A percentile compares a stretch with the other conserved stretches of the same genome.
These are phyloP conservation scores for Teratosphaeria zuluensis DNA, from an alignment of 2,329 filamentous ascomycete species.

Conservation along the genomic window DNA sequence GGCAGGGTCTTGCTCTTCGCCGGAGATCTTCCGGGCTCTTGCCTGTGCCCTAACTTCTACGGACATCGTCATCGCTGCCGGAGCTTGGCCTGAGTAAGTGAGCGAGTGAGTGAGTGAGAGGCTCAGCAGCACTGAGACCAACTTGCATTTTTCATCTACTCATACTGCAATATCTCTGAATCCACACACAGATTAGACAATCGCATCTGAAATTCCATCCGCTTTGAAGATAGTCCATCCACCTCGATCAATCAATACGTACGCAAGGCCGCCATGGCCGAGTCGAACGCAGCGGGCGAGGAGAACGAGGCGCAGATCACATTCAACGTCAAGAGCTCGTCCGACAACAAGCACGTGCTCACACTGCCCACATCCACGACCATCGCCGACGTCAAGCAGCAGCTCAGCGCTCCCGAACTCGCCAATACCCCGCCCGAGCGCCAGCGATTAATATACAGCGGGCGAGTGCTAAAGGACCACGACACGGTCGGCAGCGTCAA, in stretches of 20 bases:
- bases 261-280: constrained; percentile 46
- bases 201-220: too few species aligned
- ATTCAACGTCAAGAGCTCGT: constrained; percentile 97
- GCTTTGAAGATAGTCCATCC: too few species aligned
- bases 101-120: too few species aligned
- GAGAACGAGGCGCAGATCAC: constrained; percentile 66
- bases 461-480: constrained; percentile 89
- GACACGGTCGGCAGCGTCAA: constrained; percentile 81
- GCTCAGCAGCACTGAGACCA: background rate
- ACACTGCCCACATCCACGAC: constrained; percentile 69
- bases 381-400: constrained; percentile 79
- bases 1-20: too few species aligned
- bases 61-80: background rate
- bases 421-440: constrained; percentile 80
- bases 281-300: constrained; percentile 43
- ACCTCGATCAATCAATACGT: background rate
- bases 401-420: constrained; percentile 69
- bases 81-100: too few species aligned
- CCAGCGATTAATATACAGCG: constrained; percentile 94
- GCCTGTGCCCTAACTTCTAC: background rate
- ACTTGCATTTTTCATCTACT: background rate
- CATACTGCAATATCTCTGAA: too few species aligned
- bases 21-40: background rate
- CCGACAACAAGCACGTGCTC: constrained; percentile 72
- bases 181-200: too few species aligned